Percentiles rank a stretch among this genome's conserved stretches.
Conservation (phyloP, 257 asterid genomes). For the Gentiana straminea region DNA sequence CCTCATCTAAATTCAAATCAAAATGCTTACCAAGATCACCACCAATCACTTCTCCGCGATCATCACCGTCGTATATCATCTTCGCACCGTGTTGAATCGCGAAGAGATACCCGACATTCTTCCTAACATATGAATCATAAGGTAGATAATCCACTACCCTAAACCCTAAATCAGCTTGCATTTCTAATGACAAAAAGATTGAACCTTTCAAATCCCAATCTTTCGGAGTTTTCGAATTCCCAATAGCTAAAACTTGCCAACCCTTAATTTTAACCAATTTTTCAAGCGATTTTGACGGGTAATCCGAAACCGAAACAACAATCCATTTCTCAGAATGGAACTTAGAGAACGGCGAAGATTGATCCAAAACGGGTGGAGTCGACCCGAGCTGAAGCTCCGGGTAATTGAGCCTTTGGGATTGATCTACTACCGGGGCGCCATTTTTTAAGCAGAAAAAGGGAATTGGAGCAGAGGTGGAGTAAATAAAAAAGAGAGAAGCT, state of each 20-base stretch:
- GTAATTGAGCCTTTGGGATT: conserved; percentile 36
- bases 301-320: conserved; percentile 66
- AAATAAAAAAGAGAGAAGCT: conserved; percentile 58
- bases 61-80: conserved; percentile 73
- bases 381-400: conserved; percentile 55
- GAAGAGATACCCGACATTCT: conserved; percentile 73
- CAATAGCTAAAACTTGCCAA: conserved; percentile 89
- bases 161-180: conserved; percentile 72
- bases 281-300: conserved; percentile 52
- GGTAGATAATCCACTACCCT: conserved; percentile 75
- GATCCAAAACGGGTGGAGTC: conserved; percentile 41
- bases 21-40: conserved; percentile 68
- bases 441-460: conserved; percentile 53
- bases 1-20: conserved; percentile 67
- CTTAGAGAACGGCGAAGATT: conserved; percentile 43
- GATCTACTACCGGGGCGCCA: conserved; percentile 42
- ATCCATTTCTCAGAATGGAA: conserved; percentile 79
- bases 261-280: conserved; percentile 47
- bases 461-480: conserved; percentile 23
- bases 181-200: conserved; percentile 56
- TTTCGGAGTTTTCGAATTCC: conserved; percentile 69
- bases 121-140: conserved; percentile 79
- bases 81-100: conserved; percentile 91
- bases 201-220: conserved; percentile 88
- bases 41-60: conserved; percentile 68